Evolutionary conservation across 31 red algal species (phyloP).

Genomic region (Odonthalia washingtoniensis): DNA sequence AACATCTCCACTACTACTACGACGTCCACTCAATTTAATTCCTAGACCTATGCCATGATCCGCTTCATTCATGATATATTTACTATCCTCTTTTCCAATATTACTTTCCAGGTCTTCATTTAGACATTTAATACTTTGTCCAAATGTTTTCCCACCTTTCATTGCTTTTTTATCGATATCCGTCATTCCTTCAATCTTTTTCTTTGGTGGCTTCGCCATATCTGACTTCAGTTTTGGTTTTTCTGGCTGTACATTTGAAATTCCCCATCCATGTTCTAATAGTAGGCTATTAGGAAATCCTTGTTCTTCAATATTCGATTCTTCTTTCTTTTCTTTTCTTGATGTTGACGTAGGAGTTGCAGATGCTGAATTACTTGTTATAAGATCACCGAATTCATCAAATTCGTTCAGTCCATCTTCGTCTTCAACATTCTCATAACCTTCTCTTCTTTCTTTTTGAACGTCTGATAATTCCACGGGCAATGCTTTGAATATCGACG

Average conservation of each 20-base stretch:
- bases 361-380: conserved; percentile 10
- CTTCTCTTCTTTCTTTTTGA: too few relatives aligned
- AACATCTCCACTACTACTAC: conserved; percentile 27
- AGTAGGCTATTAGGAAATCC: conserved; percentile 18
- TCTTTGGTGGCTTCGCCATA: neutral
- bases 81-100: conserved; percentile 12
- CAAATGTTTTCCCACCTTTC: conserved; percentile 26
- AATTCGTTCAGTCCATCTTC: conserved; percentile 41
- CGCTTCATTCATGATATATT: conserved; percentile 44
- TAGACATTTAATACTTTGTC: conserved; percentile 14
- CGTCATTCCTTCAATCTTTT: conserved; percentile 22
- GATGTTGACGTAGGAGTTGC: too few relatives aligned
- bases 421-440: conserved; percentile 30
- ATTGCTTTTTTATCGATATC: conserved; percentile 41
- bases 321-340: too few relatives aligned
- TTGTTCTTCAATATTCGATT: conserved; percentile 47
- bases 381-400: conserved; percentile 71
- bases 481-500: conserved; percentile 62
- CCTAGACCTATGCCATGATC: conserved; percentile 47
- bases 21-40: conserved; percentile 26
- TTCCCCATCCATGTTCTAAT: neutral
- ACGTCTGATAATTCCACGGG: conserved; percentile 38
- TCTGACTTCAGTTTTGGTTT: neutral
- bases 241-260: neutral
- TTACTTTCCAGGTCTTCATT: conserved; percentile 27